Conservation (phyloP, 1,284 basidiomycete species). For the Kalmanozyma brasiliensis region DNA sequence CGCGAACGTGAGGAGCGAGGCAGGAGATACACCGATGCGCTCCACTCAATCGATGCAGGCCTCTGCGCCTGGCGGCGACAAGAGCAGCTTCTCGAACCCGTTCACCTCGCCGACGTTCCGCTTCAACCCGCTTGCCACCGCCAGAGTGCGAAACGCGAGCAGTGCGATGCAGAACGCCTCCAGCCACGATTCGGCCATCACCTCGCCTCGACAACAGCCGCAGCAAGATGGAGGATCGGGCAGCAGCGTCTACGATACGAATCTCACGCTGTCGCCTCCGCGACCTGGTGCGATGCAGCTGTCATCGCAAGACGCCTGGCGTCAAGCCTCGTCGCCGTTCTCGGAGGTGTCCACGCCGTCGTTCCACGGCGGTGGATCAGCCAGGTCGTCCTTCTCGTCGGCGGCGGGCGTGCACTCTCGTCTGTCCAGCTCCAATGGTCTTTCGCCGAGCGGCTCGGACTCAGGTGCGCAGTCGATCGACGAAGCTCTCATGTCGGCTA, state of each 20-base stretch:
- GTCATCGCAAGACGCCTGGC: conserved; percentile 28
- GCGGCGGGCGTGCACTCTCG: conserved; percentile 32
- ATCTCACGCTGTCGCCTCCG: conserved; percentile 16
- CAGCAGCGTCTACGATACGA: conserved; percentile 1
- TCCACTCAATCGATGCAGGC: conserved; percentile 39
- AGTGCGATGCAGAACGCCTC: conserved; percentile 8
- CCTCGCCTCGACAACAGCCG: conserved; percentile 8
- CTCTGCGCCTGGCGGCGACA: neutral
- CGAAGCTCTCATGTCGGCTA: conserved; percentile 27
- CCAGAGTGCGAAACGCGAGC: conserved; percentile 7
- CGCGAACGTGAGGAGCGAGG: conserved; percentile 1
- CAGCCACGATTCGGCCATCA: conserved; percentile 16
- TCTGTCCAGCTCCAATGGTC: conserved; percentile 20
- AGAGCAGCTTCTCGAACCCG: conserved; percentile 30
- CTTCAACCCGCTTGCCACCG: conserved; percentile 24
- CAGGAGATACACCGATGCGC: conserved; percentile 16
- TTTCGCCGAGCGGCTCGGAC: conserved; percentile 19
- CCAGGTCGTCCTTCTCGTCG: conserved; percentile 39
- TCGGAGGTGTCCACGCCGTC: conserved; percentile 42
- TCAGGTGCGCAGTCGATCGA: conserved; percentile 24
- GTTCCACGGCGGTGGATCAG: conserved; percentile 37
- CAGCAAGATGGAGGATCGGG: conserved; percentile 3
- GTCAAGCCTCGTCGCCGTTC: conserved; percentile 44
- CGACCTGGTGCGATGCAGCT: conserved; percentile 15
- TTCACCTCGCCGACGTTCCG: conserved; percentile 35